A percentile compares a stretch with the other conserved stretches of the same genome.
Conservation (phyloP, 306 rosid species). For the Pterocarpus macrocarpus region DNA sequence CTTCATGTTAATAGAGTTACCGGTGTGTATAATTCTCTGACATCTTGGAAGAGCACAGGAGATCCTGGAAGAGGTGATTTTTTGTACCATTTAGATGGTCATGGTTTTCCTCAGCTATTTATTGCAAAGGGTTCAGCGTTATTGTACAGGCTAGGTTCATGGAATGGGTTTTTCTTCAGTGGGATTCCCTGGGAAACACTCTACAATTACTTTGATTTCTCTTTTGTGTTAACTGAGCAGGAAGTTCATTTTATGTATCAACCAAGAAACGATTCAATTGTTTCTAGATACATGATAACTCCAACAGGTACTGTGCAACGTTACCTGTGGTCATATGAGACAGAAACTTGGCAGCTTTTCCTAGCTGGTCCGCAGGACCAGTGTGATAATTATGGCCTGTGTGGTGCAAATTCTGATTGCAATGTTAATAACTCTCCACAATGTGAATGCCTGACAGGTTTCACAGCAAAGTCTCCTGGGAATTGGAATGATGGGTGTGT, state of each 20-base stretch:
- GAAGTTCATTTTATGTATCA: conserved; percentile 31
- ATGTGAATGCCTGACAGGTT: conserved; percentile 46
- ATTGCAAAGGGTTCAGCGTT: not conserved
- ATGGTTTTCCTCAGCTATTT: conserved; percentile 42
- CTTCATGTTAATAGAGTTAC: conserved; percentile 1
- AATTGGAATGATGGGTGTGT: conserved; percentile 46
- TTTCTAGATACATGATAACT: conserved; percentile 29
- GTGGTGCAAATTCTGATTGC: conserved; percentile 42
- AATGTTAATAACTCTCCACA: not conserved
- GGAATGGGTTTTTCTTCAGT: conserved; percentile 46
- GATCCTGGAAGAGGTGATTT: conserved; percentile 37
- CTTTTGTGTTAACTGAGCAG: conserved; percentile 13
- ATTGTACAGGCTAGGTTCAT: conserved; percentile 22
- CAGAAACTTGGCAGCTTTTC: conserved; percentile 34
- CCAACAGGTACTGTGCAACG: conserved; percentile 34
- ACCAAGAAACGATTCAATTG: not conserved
- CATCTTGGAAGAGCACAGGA: not conserved
- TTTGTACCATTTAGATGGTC: conserved; percentile 33
- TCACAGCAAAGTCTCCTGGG: conserved; percentile 33
- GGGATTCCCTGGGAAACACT: not conserved
- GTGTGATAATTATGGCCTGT: conserved; percentile 47
- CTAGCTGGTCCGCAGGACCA: not conserved
- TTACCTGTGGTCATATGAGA: conserved; percentile 25
- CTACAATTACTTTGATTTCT: not conserved
- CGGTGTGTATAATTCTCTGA: conserved; percentile 32